Conservation (phyloP, 495 filamentous ascomycete genomes). For the Neurospora discreta region DNA sequence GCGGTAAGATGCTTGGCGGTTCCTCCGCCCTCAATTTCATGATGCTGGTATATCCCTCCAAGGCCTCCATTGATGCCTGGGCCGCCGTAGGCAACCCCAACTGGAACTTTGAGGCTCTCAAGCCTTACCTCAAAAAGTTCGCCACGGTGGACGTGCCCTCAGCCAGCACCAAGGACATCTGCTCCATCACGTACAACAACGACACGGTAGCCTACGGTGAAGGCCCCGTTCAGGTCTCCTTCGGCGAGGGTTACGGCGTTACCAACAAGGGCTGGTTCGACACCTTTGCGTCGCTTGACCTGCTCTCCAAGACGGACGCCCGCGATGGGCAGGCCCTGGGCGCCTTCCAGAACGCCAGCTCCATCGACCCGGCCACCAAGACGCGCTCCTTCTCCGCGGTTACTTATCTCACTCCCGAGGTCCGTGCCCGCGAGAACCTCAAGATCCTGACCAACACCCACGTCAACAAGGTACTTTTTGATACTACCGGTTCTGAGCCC, state of each 20-base stretch:
- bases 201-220: constrained; percentile 17
- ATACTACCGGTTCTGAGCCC: constrained; percentile 6
- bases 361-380: constrained; percentile 31
- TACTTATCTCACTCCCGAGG: constrained; percentile 25
- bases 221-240: constrained; percentile 33
- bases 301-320: constrained; percentile 26
- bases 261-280: constrained; percentile 28
- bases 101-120: constrained; percentile 40
- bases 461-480: constrained; percentile 31
- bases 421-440: constrained; percentile 32
- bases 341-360: constrained; percentile 33
- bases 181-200: constrained; percentile 24
- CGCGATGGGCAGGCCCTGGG: constrained; percentile 29
- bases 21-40: constrained; percentile 45
- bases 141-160: constrained; percentile 21
- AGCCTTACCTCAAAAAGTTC: constrained; percentile 39
- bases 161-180: constrained; percentile 17
- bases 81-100: constrained; percentile 38
- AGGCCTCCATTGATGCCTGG: constrained; percentile 42
- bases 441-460: constrained; percentile 33
- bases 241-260: constrained; percentile 23
- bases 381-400: constrained; percentile 27
- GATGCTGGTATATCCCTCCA: constrained; percentile 35
- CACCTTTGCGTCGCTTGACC: constrained; percentile 22
- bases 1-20: constrained; percentile 47